Conservation (phyloP, 768 basidiomycete genomes). For the Russula brevipes region DNA sequence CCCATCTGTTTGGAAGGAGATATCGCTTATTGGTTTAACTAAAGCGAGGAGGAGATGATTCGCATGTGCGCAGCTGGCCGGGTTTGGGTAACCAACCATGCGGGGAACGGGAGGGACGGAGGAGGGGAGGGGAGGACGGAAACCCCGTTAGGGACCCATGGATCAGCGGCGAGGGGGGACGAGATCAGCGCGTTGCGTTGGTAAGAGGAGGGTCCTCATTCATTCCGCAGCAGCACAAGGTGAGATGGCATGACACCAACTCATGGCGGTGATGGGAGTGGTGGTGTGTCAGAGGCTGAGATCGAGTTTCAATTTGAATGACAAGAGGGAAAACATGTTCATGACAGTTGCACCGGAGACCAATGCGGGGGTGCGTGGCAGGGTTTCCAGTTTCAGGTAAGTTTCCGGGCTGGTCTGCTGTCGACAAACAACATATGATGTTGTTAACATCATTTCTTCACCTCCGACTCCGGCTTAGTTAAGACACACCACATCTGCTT, state of each 20-base stretch:
- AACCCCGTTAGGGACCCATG: background rate
- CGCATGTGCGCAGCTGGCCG: background rate
- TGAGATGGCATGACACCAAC: too few relatives aligned
- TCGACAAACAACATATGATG: background rate
- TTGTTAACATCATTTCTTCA: background rate
- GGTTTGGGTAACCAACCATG: too few relatives aligned
- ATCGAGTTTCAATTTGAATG: background rate
- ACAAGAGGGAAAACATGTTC: too few relatives aligned
- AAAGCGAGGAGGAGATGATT: background rate
- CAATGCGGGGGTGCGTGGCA: background rate
- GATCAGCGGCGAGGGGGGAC: background rate
- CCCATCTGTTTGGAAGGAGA: constrained; percentile 6
- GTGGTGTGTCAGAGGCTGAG: background rate
- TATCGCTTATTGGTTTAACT: background rate
- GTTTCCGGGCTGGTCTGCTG: background rate
- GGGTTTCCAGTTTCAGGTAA: background rate
- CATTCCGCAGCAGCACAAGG: too few relatives aligned
- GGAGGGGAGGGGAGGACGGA: too few relatives aligned
- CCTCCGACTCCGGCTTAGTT: constrained; percentile 4
- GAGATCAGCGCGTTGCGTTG: background rate
- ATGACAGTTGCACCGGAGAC: background rate
- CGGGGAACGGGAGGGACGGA: too few relatives aligned
- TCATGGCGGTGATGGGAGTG: background rate
- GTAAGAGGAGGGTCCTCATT: background rate
- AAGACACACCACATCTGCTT: background rate